Base-by-base conservation (phyloP, 2,329 filamentous ascomycete genomes). In the Colletotrichum tropicale region DNA sequence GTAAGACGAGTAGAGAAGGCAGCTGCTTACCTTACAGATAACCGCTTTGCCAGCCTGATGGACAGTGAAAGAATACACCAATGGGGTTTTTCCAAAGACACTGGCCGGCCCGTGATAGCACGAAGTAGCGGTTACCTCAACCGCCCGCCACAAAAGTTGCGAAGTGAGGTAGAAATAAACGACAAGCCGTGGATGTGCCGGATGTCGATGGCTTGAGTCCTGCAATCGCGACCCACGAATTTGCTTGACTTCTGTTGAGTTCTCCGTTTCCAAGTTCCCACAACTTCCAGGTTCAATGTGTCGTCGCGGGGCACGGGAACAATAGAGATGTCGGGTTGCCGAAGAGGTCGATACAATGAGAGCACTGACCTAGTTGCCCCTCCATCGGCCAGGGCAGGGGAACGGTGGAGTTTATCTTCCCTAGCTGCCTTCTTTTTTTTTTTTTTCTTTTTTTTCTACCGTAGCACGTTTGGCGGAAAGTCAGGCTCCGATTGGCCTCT, bases 381-480 rank as follows among this genome's bases (percentile, higher is more conserved):
- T 76, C 70, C 70, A 76, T 60, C 56, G n/a, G 34, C 64, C 73
- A 75, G 69, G 73, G 74, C 74, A 76, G 64, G 65, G 65, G 65
- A 60, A 38, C 30, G 56, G 74, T 76, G 74, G 74, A 64, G 70
- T 60, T 38, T 64, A 36, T 65, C 28, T 61, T 74, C 56, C 70
- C 34, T 65, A 36, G 58, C 28, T 61, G 70, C 64, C 70, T 52
- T 60, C 68, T 72, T 34, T 75, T 18, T 36, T 64, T 60, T 56
- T 66, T 21, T 28, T 18, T 30, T 58, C 52, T 30, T 16, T 18
- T 13, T 16, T 6, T 3, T 52, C 21, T 15, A 24, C 38, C 18
- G 8, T 21, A 3, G 55, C 21, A 28, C 8, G 21, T 58, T 9
- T 38, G 24, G 56, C 56, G 38, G 55, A 58, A 21, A 16, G n/a